Percentiles rank a stretch among this genome's conserved stretches.
Conservation (phyloP, 2,329 filamentous ascomycete genomes). For the Talaromyces sp. region DNA sequence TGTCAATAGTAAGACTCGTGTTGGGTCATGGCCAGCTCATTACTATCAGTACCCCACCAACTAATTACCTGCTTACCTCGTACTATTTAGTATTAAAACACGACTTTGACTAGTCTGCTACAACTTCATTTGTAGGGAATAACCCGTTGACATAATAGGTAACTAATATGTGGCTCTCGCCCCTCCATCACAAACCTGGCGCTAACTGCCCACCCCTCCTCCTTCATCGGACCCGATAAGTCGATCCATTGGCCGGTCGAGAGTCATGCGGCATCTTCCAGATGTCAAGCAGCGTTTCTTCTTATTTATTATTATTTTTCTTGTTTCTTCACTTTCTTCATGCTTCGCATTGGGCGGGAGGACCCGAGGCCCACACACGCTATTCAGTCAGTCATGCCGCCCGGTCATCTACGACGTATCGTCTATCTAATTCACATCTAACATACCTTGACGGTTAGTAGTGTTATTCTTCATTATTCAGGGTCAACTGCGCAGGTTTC, state of each 20-base stretch:
- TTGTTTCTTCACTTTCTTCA: not conserved
- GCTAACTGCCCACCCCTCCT: not conserved
- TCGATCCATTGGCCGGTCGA: not conserved
- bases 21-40: not conserved
- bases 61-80: not conserved
- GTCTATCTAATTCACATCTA: too few relatives aligned
- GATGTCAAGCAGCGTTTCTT: not conserved
- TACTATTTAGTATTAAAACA: not conserved
- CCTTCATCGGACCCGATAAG: not conserved
- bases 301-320: not conserved
- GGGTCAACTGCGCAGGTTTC: not conserved
- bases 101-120: not conserved
- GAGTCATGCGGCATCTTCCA: not conserved
- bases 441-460: not conserved
- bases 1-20: too few relatives aligned
- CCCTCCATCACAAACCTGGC: not conserved
- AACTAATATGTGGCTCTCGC: not conserved
- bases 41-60: not conserved
- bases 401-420: conserved; percentile 4
- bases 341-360: not conserved
- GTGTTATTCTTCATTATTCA: not conserved
- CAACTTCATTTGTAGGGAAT: not conserved
- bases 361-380: not conserved
- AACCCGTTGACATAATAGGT: too few relatives aligned
- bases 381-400: conserved; percentile 12